Evolutionary conservation across 768 basidiomycete species (phyloP), one percentile per base, ranked within the genome.

Genomic region (Macrolepiota fuliginosa): DNA sequence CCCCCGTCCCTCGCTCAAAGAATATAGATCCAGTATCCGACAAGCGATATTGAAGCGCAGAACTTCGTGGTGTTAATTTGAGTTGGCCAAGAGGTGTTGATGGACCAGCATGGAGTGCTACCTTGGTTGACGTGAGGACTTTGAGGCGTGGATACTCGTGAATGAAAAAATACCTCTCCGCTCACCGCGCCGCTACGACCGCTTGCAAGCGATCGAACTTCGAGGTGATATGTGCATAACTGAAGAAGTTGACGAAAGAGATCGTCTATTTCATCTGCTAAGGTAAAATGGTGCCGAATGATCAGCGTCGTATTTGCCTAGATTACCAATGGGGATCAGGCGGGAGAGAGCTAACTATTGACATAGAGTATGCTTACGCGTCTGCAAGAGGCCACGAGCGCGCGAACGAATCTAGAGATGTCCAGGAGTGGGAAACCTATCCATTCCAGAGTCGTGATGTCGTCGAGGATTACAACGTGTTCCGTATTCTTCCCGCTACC

Each of bases 141-240:
- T 19, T 40, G 46, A 12, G 40, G 40, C 10, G 19, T 46, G 19
- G 42, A 55, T 0, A 10, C n/a, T 45, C 35, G 13, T 15, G 12
- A 32, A 27, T 15, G 12, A 32, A 27, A 50, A 63, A 78, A 19
- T 54, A 90, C 91, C 79, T 92, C 88, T 19, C 91, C 92, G 61
- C 85, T 90, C 29, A 94, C 88, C 22, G 85, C 79, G 2, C 90
- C 91, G 63, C 92, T 93, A 25, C 86, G 77, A 4, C 91, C 91
- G 63, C 88, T 92, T 1, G 86, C 77, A 6, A 94, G 76, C 0
- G 91, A 84, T 42, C 81, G 77, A 1, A 92, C 86, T 61, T 92
- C 91, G 3, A 92, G 66, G 65, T 91, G 90, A 64, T 88, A 87
- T 2, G 85, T 77, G 64, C 83, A 87, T 2, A 89, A 69, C 56